Base-by-base conservation (phyloP, 1,284 basidiomycete genomes). In the Butyriboletus appendiculatus region DNA sequence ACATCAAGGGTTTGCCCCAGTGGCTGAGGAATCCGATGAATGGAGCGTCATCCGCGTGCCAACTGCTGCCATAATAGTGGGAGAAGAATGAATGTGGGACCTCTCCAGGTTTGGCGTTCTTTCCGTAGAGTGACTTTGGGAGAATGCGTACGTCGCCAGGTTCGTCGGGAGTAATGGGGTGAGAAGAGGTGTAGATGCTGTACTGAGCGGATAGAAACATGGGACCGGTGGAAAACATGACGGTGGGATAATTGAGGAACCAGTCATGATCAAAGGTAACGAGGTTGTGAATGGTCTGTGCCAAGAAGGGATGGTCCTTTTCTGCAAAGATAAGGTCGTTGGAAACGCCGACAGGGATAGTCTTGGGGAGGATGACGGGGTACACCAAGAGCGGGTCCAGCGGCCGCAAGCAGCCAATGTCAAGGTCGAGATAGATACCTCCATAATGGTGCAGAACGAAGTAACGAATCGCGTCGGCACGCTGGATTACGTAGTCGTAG, bases 211-310 rank as follows among this genome's bases (percentile, higher is more conserved):
- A 92, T 24, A 98, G 73, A 76, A 95, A 93, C 93, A 96, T 94
- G 70, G 94, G 88, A 2, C 96, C 96, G 0, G 97, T 99, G 46
- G 94, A 94, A 77, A 99, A 99, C 96, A 99, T 99, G 76, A 99
- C 96, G 34, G 96, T 99, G 32, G 97, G 96, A 66, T 99, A 99
- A 74, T 98, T 96, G 67, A 94, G 84, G 50, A 97, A 72, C 85
- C 93, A 98, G 51, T 86, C 83, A 73, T 96, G 93, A 75, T 98
- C 91, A 71, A 96, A 99, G n/a, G 87, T 88, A 65, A 87, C 81
- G 58, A 98, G 85, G 62, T 88, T 94, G 75, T 96, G 89, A 62
- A 98, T 96, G 47, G 94, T 90, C 72, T 95, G 92, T 35, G 89
- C 86, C 78, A 98, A 84, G 77, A 99, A 95, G 1, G 93, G 90